A percentile compares a stretch with the other conserved stretches of the same genome.
Conservation (phyloP, 1,284 basidiomycete species). For the Filobasidium uniguttulatum region DNA sequence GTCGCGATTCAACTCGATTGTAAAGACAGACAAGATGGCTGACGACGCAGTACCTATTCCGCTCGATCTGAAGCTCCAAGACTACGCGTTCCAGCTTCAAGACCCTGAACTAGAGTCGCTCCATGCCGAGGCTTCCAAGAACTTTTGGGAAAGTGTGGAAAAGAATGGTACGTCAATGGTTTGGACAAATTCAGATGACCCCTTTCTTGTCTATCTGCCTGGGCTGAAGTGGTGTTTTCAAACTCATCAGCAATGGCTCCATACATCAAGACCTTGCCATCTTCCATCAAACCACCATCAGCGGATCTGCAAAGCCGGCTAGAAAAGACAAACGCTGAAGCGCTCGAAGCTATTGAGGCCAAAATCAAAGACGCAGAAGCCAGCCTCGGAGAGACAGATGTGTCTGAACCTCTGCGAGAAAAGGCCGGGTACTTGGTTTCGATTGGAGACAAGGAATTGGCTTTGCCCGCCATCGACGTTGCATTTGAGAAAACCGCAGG, state of each 20-base stretch:
- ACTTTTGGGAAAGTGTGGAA: slow-evolving; percentile 62
- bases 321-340: slow-evolving; percentile 59
- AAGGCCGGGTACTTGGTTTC: slow-evolving; percentile 72
- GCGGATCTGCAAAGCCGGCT: slow-evolving; percentile 51
- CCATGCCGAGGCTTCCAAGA: slow-evolving; percentile 52
- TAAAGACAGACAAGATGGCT: slow-evolving; percentile 48
- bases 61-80: slow-evolving; percentile 67
- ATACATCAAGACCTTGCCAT: slow-evolving; percentile 42
- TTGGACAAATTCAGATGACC: too few species aligned
- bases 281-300: slow-evolving; percentile 38
- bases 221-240: neutral
- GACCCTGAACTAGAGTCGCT: slow-evolving; percentile 48
- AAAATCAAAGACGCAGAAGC: slow-evolving; percentile 74
- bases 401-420: slow-evolving; percentile 73
- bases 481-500: slow-evolving; percentile 88
- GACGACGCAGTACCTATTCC: slow-evolving; percentile 65
- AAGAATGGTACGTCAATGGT: slow-evolving; percentile 54
- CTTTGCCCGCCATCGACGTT: slow-evolving; percentile 64
- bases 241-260: slow-evolving; percentile 61
- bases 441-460: slow-evolving; percentile 81
- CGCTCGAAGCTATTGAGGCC: slow-evolving; percentile 63
- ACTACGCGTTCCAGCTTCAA: slow-evolving; percentile 60
- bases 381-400: slow-evolving; percentile 85
- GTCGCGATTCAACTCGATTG: too few species aligned
- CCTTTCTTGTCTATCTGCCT: neutral